Evolutionary conservation across 139 green algal species (phyloP).

Genomic region (Coelastrella sp.): DNA sequence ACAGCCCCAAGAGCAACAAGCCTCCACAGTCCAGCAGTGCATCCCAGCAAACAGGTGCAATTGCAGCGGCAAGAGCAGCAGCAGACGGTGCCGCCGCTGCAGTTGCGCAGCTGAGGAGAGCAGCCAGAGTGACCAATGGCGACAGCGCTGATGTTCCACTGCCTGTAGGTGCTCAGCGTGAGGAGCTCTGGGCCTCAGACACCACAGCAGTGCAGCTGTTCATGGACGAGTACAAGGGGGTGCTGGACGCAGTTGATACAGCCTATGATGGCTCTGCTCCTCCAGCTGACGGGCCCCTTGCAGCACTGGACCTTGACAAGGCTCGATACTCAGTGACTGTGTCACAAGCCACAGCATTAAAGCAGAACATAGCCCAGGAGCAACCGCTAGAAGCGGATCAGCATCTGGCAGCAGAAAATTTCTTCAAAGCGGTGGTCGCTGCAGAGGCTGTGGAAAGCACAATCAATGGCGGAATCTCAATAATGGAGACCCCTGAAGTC

Average conservation of each 20-base stretch:
- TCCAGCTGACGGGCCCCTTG: background rate
- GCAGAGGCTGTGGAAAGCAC: no score
- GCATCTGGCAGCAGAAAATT: background rate
- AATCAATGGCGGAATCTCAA: no score
- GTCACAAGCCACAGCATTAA: background rate
- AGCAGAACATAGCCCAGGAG: no score
- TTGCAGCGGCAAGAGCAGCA: background rate
- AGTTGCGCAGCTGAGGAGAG: background rate
- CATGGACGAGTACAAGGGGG: conserved; percentile 39
- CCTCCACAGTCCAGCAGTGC: background rate
- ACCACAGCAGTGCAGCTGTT: conserved; percentile 36
- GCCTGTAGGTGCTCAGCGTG: background rate
- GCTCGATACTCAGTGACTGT: background rate
- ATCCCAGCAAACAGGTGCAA: background rate
- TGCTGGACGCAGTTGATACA: background rate
- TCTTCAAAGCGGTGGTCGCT: background rate
- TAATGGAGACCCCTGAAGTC: no score
- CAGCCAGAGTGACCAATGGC: background rate
- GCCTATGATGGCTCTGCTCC: background rate
- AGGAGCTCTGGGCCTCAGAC: conserved; percentile 11
- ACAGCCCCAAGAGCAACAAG: background rate
- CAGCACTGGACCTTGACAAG: background rate
- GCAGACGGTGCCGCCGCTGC: background rate
- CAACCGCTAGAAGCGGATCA: background rate
- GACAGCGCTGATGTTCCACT: background rate